Base-by-base conservation (phyloP, 495 filamentous ascomycete genomes). In the Lasiosphaeria hispida region DNA sequence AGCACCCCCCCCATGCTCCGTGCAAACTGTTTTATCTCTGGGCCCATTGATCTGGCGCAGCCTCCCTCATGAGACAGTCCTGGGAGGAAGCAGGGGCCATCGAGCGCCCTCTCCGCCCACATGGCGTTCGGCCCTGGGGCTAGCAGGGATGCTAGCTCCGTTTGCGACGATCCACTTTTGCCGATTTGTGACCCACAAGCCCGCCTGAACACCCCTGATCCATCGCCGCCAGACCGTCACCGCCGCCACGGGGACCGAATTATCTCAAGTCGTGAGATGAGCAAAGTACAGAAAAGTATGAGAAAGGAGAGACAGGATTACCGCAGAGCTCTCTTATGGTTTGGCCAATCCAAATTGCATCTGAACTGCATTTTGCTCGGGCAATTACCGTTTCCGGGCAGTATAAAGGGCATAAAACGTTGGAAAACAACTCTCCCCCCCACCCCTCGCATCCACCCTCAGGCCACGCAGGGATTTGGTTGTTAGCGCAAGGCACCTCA, bases 81-180 rank as follows among this genome's bases (percentile, higher is more conserved):
- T 36, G 42, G 14, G 7, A 37, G 23, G 40, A 14, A 30, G 41
- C 38, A 37, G 17, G 50, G 50, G 50, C 50, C 23, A 30, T 41
- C 41, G n/a, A 8, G 33, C 35, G 42, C 37, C 37, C 44, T 49
- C 55, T 37, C 44, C 55, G 47, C 47, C 23, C 44, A 50, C 10
- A 42, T 38, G 55, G 41, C 34, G 55, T 41, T 42, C 13, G 55
- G 47, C 38, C 55, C 37, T 51, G 45, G 47, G 7, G 55, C 38
- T 50, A 49, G 45, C 55, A 58, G 38, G 55, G 55, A 43, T 23
- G n/a, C 42, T 30, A 5, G 23, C 23, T 48, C 53, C 53, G 41
- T 55, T 48, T 55, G 53, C 42, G 41, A 52, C 14, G 52, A 55
- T 55, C 52, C 52, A 55, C 52, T 45, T 38, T 55, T 55, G 39